Evolutionary conservation across 179 eudicot species (phyloP).

Genomic region (Silene noctiflora): DNA sequence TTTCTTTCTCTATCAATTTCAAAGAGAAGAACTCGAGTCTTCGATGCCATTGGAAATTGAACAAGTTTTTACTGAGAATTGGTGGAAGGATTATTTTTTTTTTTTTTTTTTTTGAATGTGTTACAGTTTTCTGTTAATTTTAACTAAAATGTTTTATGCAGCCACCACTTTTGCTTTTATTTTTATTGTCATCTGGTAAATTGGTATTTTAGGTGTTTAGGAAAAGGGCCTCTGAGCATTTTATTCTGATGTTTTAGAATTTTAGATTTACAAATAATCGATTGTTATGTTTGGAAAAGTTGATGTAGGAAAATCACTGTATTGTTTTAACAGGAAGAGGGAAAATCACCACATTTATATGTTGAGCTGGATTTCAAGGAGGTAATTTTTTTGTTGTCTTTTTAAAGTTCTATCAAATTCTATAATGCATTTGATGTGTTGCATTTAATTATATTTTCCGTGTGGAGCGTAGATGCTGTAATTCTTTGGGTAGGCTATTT

Average conservation of each 20-base stretch:
- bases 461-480: background rate
- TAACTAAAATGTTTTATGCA: background rate
- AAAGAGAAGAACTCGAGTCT: no score
- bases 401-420: slow-evolving; percentile 6
- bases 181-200: no score
- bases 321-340: slow-evolving; percentile 67
- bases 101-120: background rate
- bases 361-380: slow-evolving; percentile 97
- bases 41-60: no score
- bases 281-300: background rate
- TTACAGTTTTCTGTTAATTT: background rate
- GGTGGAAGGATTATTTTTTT: no score
- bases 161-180: background rate
- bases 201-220: no score
- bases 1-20: no score
- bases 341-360: slow-evolving; percentile 73
- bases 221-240: no score
- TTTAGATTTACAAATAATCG: background rate
- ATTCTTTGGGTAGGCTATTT: background rate
- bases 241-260: no score
- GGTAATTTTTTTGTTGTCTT: slow-evolving; percentile 34
- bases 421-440: no score
- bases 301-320: background rate
- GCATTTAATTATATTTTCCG: background rate
- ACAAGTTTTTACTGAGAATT: no score